Percentiles rank a stretch among this genome's conserved stretches.
Evolutionary conservation across 805 yeast species (phyloP).

Genomic region (Starmerella powellii): DNA sequence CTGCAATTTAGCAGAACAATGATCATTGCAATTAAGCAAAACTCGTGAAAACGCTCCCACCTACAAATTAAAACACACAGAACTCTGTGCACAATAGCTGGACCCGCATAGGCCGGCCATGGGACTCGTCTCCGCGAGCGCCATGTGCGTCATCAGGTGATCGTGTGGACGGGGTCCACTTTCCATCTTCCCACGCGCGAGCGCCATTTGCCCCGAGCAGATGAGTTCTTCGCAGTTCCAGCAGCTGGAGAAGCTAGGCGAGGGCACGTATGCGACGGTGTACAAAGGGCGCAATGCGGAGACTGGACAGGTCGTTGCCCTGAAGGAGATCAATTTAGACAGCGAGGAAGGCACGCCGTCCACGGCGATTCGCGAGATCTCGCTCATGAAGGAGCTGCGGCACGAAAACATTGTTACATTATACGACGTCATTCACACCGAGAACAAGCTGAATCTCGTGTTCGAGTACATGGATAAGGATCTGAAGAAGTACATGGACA

Average conservation of each 20-base stretch:
- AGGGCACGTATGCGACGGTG: constrained; percentile 97
- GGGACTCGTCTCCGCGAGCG: no score
- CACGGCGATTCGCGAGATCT: constrained; percentile 93
- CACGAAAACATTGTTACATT: constrained; percentile 86
- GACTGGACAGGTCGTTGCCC: constrained; percentile 81
- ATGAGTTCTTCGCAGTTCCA: constrained; percentile 27
- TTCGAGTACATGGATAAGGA: constrained; percentile 91
- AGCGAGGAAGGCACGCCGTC: constrained; percentile 98
- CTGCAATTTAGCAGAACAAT: no score
- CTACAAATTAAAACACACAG: no score
- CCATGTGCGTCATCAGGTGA: no score
- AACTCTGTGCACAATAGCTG: no score
- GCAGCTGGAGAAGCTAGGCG: constrained; percentile 65
- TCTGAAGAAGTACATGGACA: constrained; percentile 87
- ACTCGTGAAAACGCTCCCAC: no score
- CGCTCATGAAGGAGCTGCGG: constrained; percentile 85
- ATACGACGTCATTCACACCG: constrained; percentile 93
- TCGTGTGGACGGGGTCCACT: no score
- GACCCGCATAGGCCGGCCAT: no score
- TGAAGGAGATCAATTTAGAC: constrained; percentile 88
- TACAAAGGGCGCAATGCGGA: constrained; percentile 82
- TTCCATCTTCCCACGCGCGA: no score
- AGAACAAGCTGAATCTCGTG: constrained; percentile 84
- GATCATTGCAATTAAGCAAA: no score
- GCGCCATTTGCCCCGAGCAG: not conserved